These are phyloP conservation scores for Rheum nobile DNA, from an alignment of 148 eudicot species.

Conservation along the genomic window DNA sequence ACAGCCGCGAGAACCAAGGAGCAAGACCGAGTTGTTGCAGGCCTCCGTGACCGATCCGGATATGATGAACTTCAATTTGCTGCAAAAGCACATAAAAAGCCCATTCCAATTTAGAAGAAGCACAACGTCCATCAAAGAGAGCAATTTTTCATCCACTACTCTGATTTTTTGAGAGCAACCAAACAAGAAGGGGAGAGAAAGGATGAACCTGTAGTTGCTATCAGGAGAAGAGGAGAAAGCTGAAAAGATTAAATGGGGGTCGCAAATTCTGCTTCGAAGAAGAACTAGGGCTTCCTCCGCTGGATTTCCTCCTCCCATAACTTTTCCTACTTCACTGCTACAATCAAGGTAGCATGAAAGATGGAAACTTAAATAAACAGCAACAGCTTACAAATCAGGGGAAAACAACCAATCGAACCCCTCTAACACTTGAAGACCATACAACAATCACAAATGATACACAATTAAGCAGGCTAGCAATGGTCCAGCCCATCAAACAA, in stretches of 20 bases:
- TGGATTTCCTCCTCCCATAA: constrained; percentile 14
- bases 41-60: constrained; percentile 74
- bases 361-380: not conserved
- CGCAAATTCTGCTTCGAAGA: constrained; percentile 42
- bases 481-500: no score
- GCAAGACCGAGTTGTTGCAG: constrained; percentile 79
- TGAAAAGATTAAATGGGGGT: constrained; percentile 42
- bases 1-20: constrained; percentile 93
- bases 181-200: not conserved
- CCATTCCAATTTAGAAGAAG: not conserved
- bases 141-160: not conserved
- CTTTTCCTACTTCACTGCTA: not conserved
- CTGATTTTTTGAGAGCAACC: not conserved
- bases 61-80: constrained; percentile 79
- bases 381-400: not conserved
- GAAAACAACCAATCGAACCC: no score
- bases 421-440: no score
- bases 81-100: constrained; percentile 12
- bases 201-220: constrained; percentile 62
- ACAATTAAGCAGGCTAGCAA: no score
- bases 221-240: constrained; percentile 38
- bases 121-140: not conserved
- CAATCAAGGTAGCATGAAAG: not conserved
- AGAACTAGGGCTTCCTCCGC: constrained; percentile 46
- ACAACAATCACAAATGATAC: no score